Base-by-base conservation (phyloP, 108 stramenopile genomes). In the Aurantiochytrium sp. region DNA sequence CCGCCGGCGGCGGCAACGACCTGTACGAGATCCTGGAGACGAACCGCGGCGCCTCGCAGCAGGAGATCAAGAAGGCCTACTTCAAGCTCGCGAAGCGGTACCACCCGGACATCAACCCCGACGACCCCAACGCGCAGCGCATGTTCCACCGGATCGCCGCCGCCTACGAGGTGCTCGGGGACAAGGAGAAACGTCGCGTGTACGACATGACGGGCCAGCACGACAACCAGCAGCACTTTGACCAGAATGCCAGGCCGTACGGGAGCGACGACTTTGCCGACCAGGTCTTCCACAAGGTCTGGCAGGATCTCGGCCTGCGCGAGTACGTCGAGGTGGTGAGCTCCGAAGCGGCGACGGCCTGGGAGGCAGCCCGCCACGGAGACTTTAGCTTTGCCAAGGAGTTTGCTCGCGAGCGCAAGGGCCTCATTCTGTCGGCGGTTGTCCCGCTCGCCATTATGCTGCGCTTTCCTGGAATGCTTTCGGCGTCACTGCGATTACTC, bases 31-130 rank as follows among this genome's bases (percentile, higher is more conserved):
- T 89, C 2, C 54, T 89, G 1, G 88, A 73, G 27, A 37, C 41
- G 36, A 65, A 41, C 37, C 85, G 86, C 8, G 54, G 52, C 32
- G 88, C 88, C 6, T 86, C 88, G 31, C 85, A 85, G 34, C 53
- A 86, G 15, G 88, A 89, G n/a, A 89, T 89, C 50, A 89, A 89
- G 85, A 89, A 86, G n/a, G 88, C 88, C 19, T 89, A 81, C 37
- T 89, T 81, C 54, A 30, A 55, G 17, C 85, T 73, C 0, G 88
- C 88, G 4, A 89, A 89, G 59, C 30, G 54, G 37, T 48, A 86
- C 85, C 88, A 89, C n/a, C 88, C 88, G 5, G 88, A 89, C 37
- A 22, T 89, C 32, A 69, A 89, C n/a, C 88, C 88, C 10, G 50
- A 86, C 15, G 86, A 89, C 31, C 85, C 85, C 19, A 69, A 52